These are phyloP conservation scores for Ceratobasidium sp. DNA, from an alignment of 1,284 basidiomycete species.

Conservation along the genomic window DNA sequence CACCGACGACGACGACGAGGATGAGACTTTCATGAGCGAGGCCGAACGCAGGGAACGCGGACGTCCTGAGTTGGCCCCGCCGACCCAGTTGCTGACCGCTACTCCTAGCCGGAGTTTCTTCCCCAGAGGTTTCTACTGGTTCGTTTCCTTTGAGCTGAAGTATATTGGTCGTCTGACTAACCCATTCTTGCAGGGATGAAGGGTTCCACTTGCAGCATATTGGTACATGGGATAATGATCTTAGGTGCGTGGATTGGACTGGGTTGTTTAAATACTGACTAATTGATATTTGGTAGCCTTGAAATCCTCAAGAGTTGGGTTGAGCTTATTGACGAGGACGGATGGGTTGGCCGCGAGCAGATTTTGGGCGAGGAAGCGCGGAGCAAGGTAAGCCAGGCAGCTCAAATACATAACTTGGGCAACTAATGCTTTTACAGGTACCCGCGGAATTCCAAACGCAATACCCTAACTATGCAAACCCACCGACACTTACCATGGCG, in stretches of 20 bases:
- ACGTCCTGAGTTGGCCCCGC: constrained; percentile 72
- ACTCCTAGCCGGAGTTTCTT: constrained; percentile 95
- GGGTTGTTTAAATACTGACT: constrained; percentile 23
- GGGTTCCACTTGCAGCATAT: constrained; percentile 92
- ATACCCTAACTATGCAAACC: constrained; percentile 91
- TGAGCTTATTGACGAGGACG: constrained; percentile 85
- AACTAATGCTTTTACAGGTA: constrained; percentile 60
- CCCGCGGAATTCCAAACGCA: constrained; percentile 89
- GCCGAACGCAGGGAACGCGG: constrained; percentile 49
- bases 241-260: constrained; percentile 62
- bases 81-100: constrained; percentile 80
- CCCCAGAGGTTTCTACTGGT: constrained; percentile 96
- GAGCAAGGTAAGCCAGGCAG: constrained; percentile 66
- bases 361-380: constrained; percentile 94
- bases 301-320: constrained; percentile 91
- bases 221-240: constrained; percentile 88
- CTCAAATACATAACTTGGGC: background rate
- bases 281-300: constrained; percentile 57
- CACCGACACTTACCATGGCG: constrained; percentile 90
- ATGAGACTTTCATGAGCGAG: constrained; percentile 47
- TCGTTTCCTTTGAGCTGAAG: constrained; percentile 43
- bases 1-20: constrained; percentile 53
- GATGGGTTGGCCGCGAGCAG: constrained; percentile 94
- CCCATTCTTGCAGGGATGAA: constrained; percentile 71
- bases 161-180: background rate